phyloP scores from a whole-genome alignment of 371 early-diverging fungal species.

The Circinella umbellata region DNA sequence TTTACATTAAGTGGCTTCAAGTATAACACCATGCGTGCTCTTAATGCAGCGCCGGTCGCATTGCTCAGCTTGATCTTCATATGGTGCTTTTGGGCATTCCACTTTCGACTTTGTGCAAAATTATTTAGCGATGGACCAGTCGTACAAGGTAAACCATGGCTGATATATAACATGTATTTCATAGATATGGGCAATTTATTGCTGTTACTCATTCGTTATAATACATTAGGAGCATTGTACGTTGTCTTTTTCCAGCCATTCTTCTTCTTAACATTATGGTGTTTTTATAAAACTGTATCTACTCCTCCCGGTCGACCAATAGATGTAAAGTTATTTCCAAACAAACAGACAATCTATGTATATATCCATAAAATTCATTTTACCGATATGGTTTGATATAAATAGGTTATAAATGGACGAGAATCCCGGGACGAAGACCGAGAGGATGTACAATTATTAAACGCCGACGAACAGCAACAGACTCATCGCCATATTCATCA shows the following conservation, averaged over 20 bases:
- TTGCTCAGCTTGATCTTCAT: conserved; percentile 34
- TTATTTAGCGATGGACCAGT: conserved; percentile 35
- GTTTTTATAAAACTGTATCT: conserved; percentile 39
- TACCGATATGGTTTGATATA: too few relatives aligned
- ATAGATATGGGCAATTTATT: neutral
- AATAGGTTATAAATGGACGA: neutral
- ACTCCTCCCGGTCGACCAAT: conserved; percentile 42
- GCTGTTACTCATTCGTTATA: too few relatives aligned
- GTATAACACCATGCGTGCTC: conserved; percentile 22
- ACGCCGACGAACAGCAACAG: conserved; percentile 4
- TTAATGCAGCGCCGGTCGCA: conserved; percentile 46
- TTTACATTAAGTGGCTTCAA: conserved; percentile 16
- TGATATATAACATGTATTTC: neutral
- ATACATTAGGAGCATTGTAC: conserved; percentile 28
- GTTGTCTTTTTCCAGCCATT: conserved; percentile 40
- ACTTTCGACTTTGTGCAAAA: conserved; percentile 30
- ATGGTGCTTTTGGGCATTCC: conserved; percentile 49
- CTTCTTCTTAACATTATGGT: conserved; percentile 46
- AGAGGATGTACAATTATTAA: conserved; percentile 19
- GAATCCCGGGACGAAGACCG: conserved; percentile 9
- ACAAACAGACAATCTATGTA: too few relatives aligned
- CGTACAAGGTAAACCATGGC: conserved; percentile 34
- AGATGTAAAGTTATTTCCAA: conserved; percentile 3
- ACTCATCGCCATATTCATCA: conserved; percentile 10
- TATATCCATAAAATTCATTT: too few relatives aligned